These are phyloP conservation scores for Teratosphaeria viscida DNA, from an alignment of 2,329 filamentous ascomycete genomes.

Conservation along the genomic window DNA sequence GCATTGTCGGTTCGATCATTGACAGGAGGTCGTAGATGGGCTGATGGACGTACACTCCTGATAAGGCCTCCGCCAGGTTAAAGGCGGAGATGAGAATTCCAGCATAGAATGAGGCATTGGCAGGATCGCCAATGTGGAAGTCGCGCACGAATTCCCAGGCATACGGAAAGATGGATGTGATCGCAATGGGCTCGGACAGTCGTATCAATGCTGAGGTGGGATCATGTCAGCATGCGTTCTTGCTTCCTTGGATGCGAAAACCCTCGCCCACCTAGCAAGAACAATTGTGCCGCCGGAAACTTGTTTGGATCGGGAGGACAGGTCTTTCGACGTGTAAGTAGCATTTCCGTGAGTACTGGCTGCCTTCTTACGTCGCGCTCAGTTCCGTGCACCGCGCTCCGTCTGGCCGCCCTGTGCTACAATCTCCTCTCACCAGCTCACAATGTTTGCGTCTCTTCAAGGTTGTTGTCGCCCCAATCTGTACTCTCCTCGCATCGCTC, in stretches of 20 bases:
- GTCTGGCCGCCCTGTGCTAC: not conserved
- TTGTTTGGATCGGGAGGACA: conserved; percentile 53
- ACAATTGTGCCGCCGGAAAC: conserved; percentile 74
- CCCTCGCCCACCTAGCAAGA: conserved; percentile 60
- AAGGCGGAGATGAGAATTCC: conserved; percentile 81
- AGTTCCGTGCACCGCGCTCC: not conserved
- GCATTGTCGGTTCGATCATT: not conserved
- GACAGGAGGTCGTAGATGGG: not conserved
- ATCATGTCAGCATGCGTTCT: conserved; percentile 1
- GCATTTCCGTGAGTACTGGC: conserved; percentile 30
- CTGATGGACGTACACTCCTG: conserved; percentile 50
- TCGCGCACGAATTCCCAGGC: conserved; percentile 73
- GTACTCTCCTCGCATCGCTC: not conserved
- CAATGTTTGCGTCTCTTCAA: not conserved
- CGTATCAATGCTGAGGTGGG: conserved; percentile 66
- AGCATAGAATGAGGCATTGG: conserved; percentile 78
- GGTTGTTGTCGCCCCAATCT: not conserved
- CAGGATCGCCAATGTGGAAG: conserved; percentile 59
- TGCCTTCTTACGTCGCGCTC: conserved; percentile 13
- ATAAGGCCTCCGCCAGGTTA: conserved; percentile 69
- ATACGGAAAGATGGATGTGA: conserved; percentile 90
- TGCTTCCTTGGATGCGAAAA: not conserved
- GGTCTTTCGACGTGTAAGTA: conserved; percentile 46
- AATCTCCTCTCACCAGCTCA: not conserved
- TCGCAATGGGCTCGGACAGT: conserved; percentile 81